Evolutionary conservation across 2,329 filamentous ascomycete species (phyloP), one percentile per base, ranked within the genome.

Genomic region (Cladosporium sp.): DNA sequence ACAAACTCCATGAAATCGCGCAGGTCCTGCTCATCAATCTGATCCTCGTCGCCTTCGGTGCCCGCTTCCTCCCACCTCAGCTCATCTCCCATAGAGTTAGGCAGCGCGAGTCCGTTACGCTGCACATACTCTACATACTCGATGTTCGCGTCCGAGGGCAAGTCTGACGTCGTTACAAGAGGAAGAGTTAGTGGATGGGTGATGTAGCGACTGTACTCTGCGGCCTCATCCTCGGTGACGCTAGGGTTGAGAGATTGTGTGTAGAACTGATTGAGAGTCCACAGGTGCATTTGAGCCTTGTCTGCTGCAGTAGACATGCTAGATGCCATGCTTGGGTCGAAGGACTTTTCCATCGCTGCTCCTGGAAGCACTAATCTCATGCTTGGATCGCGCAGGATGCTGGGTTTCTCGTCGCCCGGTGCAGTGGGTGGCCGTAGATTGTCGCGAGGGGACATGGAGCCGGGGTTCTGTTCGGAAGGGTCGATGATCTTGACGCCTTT

Each of bases 121-220:
- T 87, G 84, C 17, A 94, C 81, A 70, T 96, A 97, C 59, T 92
- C 89, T 60, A 90, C 78, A 67, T 94, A 92, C 64, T 96, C 91
- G 19, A 79, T 70, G 40, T 80, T 82, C 12, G 77, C 74, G 12
- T 79, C 77, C 8, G 81, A 79, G 0, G 86, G 84, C 3, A 84
- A 81, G 60, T 90, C 86, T 39, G 82, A 85, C 4, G 87, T 88
- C 3, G 61, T 64, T 0, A 94, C 90, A 1, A 99, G 82, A 0
- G 93, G 92, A 0, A 99, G 84, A 56, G 88, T 92, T 58, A 96
- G 87, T 1, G 94, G 92, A 69, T 99, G 94, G 50, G 84, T 85
- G 65, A 99, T 86, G 74, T 97, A 99, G 22, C 88, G 85, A 60
- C 87, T 83, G 72, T 99, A 99, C 71, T 97, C 94, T 49, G 88